Evolutionary conservation across 2,329 filamentous ascomycete species (phyloP).

Genomic region (Pseudocercospora vitis): DNA sequence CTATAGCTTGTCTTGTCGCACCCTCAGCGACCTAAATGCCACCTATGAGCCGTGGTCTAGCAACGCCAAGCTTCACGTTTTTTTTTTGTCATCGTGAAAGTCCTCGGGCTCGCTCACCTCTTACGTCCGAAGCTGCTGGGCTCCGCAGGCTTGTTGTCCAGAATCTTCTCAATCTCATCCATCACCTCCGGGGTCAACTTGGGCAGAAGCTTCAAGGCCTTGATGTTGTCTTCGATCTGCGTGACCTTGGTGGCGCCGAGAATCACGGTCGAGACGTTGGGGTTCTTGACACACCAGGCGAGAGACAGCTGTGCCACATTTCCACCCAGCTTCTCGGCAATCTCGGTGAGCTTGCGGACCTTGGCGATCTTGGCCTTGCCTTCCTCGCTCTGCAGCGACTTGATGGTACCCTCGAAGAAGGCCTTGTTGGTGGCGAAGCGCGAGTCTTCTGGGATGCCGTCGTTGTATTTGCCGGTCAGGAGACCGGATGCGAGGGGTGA

Average conservation of each 20-base stretch:
- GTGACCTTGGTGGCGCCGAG: constrained; percentile 53
- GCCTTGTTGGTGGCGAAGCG: constrained; percentile 60
- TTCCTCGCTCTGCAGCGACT: constrained; percentile 51
- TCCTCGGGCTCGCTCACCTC: constrained; percentile 32
- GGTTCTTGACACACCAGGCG: constrained; percentile 60
- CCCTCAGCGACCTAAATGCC: not conserved
- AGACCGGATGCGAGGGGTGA: constrained; percentile 58
- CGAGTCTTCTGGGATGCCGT: constrained; percentile 61
- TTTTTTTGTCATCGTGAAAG: not conserved
- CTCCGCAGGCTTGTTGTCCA: constrained; percentile 43
- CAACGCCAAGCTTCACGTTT: not conserved
- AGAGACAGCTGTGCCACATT: constrained; percentile 55
- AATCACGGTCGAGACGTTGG: constrained; percentile 58
- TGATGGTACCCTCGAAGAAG: constrained; percentile 58
- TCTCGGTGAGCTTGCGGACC: constrained; percentile 55
- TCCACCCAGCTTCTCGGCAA: constrained; percentile 52
- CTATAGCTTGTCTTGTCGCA: not conserved
- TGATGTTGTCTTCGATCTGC: constrained; percentile 52
- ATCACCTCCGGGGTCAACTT: constrained; percentile 43
- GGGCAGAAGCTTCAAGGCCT: constrained; percentile 45
- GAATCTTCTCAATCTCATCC: constrained; percentile 47
- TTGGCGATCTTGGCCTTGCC: constrained; percentile 58
- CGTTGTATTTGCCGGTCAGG: constrained; percentile 64
- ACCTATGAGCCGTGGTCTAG: not conserved
- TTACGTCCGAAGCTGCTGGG: constrained; percentile 38